Base-by-base conservation (phyloP, 345 rosid species). In the Xanthoceras sorbifolium region DNA sequence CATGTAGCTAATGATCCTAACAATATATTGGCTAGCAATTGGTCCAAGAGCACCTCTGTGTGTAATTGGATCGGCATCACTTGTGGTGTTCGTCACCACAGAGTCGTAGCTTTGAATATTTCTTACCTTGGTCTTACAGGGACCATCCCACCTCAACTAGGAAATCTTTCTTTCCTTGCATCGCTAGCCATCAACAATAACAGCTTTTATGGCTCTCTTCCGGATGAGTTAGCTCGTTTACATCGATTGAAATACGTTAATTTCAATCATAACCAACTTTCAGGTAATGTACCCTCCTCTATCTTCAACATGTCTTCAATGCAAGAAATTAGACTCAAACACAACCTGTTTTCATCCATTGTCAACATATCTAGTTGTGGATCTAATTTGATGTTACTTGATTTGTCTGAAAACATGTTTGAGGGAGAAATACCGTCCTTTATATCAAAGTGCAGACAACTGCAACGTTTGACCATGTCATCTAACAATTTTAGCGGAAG, bases 141-240 rank as follows among this genome's bases (percentile, higher is more conserved):
- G 54, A 48, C 54, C 18, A 3, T 48, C 20, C 54, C 54, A 14
- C 18, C 54, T 48, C 20, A 48, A 48, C 62, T 57, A 22, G 62
- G 62, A 23, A 57, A 57, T 57, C 26, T 57, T 20, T 57, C 54
- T 17, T 48, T 48, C 54, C 54, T 48, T 15, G 1, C 3, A 14
- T 48, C 18, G 0, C 54, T 79, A 8, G 25, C 34, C 71, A 50
- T 74, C 44, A 31, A 38, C 11, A 25, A 60, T 54, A 79, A 79
- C 75, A 61, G 54, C 23, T 46, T 79, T 34, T 62, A 36, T 38
- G 78, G 75, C 44, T 9, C 28, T 22, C 38, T 74, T 4, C 82
- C 82, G 0, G 20, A 26, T 18, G 74, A 73, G 42, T 25, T 79
- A 25, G 62, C 62, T 36, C 64, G 22, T 18, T 60, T 79, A 22